A percentile compares a stretch with the other conserved stretches of the same genome.
Conservation (phyloP, 306 rosid species). For the Coriaria nepalensis region DNA sequence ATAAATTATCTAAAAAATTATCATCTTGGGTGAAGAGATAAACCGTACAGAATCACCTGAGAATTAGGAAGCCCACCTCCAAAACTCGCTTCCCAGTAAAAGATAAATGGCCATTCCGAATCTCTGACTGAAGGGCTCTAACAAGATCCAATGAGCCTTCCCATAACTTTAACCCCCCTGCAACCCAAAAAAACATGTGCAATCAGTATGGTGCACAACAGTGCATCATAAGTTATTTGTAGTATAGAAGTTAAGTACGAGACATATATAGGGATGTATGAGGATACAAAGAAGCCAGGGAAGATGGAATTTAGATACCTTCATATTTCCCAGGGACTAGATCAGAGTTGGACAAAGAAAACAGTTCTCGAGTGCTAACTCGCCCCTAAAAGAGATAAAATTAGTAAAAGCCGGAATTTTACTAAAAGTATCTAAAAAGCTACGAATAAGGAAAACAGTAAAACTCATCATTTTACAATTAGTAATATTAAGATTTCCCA, state of each 20-base stretch:
- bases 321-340: slow-evolving; percentile 90
- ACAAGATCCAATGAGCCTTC: slow-evolving; percentile 80
- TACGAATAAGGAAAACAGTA: neutral
- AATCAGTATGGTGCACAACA: neutral
- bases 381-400: slow-evolving; percentile 41
- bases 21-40: slow-evolving; percentile 1
- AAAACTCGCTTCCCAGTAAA: slow-evolving; percentile 53
- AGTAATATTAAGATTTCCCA: neutral
- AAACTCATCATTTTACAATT: neutral
- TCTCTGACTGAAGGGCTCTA: slow-evolving; percentile 51
- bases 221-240: neutral
- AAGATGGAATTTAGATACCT: slow-evolving; percentile 28
- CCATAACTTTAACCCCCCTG: slow-evolving; percentile 90
- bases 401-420: too few species aligned
- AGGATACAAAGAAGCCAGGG: slow-evolving; percentile 3
- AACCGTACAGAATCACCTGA: slow-evolving; percentile 20
- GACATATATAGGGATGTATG: neutral
- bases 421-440: neutral
- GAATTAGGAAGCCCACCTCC: slow-evolving; percentile 50
- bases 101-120: slow-evolving; percentile 33
- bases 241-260: neutral
- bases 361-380: slow-evolving; percentile 67
- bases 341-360: slow-evolving; percentile 80
- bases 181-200: slow-evolving; percentile 13
- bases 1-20: neutral